These are phyloP conservation scores for Veloporphyrellus conicus DNA, from an alignment of 1,284 basidiomycete genomes.

Conservation along the genomic window DNA sequence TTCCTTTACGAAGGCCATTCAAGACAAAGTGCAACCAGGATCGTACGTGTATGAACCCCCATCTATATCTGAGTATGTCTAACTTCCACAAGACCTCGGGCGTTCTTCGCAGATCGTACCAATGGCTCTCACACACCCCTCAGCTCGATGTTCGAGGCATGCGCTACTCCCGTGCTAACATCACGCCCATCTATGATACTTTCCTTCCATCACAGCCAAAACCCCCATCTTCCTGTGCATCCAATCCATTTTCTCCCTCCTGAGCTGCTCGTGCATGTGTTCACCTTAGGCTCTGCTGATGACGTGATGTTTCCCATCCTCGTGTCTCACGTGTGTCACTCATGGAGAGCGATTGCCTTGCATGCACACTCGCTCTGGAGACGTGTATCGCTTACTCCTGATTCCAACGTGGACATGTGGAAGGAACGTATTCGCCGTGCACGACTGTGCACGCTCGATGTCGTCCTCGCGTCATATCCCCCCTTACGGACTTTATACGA, in stretches of 20 bases:
- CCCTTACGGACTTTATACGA: conserved; percentile 32
- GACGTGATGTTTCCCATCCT: conserved; percentile 53
- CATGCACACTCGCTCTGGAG: conserved; percentile 59
- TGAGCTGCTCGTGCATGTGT: conserved; percentile 60
- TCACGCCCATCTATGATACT: conserved; percentile 30
- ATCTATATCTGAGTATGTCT: not conserved
- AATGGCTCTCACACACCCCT: conserved; percentile 14
- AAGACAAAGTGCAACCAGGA: conserved; percentile 34
- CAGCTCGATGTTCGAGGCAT: conserved; percentile 10
- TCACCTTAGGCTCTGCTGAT: conserved; percentile 53
- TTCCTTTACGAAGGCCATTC: conserved; percentile 36
- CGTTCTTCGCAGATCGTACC: conserved; percentile 24
- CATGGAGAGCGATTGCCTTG: conserved; percentile 57
- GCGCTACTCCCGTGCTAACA: conserved; percentile 4
- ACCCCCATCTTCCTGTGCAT: conserved; percentile 31
- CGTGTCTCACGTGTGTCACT: conserved; percentile 60
- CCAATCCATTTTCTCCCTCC: conserved; percentile 53
- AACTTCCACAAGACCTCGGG: conserved; percentile 13
- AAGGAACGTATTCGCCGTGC: conserved; percentile 54
- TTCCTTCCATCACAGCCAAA: conserved; percentile 23
- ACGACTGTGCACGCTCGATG: conserved; percentile 54
- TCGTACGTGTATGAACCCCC: conserved; percentile 22
- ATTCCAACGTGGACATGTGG: conserved; percentile 49
- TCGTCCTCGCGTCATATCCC: conserved; percentile 40
- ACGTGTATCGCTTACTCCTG: conserved; percentile 45